phyloP scores from a whole-genome alignment of 208 protist species.

The Sergeia podlipaevii region DNA sequence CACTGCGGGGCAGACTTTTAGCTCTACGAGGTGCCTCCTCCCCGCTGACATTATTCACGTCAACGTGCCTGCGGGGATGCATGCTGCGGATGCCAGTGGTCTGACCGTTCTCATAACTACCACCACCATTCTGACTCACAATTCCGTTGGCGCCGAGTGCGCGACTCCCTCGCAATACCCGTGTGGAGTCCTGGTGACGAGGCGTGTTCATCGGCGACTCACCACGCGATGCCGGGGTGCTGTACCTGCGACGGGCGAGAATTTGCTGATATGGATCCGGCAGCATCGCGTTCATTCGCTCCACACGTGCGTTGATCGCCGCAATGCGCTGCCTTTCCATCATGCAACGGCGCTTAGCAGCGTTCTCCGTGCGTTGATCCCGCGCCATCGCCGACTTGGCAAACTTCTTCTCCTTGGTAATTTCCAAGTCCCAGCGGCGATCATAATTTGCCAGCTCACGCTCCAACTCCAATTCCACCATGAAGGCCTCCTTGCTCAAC shows the following conservation, averaged over 20 bases:
- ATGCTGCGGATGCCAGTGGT: not conserved
- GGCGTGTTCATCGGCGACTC: constrained; percentile 5
- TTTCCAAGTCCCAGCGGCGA: constrained; percentile 7
- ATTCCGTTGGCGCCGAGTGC: not conserved
- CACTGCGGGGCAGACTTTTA: not conserved
- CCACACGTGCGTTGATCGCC: constrained; percentile 7
- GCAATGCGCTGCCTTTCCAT: constrained; percentile 25
- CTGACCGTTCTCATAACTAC: not conserved
- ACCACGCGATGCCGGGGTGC: not conserved
- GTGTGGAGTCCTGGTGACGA: constrained; percentile 1
- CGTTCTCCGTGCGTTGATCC: constrained; percentile 15
- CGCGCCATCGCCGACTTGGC: constrained; percentile 11
- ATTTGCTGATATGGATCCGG: constrained; percentile 44
- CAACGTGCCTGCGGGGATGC: constrained; percentile 1
- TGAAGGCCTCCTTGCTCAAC: constrained; percentile 15
- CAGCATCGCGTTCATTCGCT: constrained; percentile 4
- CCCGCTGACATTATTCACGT: not conserved
- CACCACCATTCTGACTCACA: not conserved
- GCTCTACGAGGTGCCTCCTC: not conserved
- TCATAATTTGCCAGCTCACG: constrained; percentile 32
- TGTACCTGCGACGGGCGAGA: constrained; percentile 31
- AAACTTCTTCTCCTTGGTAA: constrained; percentile 1
- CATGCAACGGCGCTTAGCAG: constrained; percentile 21
- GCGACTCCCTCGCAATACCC: not conserved
- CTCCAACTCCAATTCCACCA: constrained; percentile 37